These are phyloP conservation scores for Trametes elegans DNA, from an alignment of 768 basidiomycete genomes.

Conservation along the genomic window DNA sequence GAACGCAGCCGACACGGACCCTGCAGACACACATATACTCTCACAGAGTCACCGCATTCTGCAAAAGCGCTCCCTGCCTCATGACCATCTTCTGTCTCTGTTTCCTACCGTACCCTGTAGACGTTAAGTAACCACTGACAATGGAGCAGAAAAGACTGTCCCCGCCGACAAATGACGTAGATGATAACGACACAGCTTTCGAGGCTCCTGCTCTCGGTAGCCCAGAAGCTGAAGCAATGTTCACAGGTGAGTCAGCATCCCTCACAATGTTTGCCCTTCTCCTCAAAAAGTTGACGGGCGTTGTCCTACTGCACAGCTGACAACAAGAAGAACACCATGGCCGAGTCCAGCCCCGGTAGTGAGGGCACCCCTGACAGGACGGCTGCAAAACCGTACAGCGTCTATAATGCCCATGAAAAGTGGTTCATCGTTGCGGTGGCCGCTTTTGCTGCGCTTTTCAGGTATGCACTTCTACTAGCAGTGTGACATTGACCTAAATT, in stretches of 20 bases:
- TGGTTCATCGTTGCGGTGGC: slow-evolving; percentile 64
- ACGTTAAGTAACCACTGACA: neutral
- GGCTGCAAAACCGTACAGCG: slow-evolving; percentile 35
- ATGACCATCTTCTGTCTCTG: neutral
- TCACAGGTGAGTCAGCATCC: too few species aligned
- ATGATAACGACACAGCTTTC: neutral
- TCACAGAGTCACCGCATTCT: neutral
- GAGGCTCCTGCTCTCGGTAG: neutral
- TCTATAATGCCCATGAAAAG: slow-evolving; percentile 57
- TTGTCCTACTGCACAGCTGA: too few species aligned
- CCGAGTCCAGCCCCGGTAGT: neutral
- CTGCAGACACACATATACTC: neutral
- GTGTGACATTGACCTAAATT: neutral
- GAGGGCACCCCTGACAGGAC: neutral
- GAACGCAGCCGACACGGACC: neutral
- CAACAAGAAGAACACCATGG: neutral
- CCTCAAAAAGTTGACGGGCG: too few species aligned
- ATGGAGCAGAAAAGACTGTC: neutral
- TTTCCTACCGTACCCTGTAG: neutral
- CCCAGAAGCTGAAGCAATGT: too few species aligned
- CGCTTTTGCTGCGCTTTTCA: slow-evolving; percentile 62
- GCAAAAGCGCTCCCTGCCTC: neutral
- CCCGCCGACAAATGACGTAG: neutral
- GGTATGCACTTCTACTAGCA: slow-evolving; percentile 33
- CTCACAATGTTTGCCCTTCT: too few species aligned